These are phyloP conservation scores for Kwoniella mangroviensis DNA, from an alignment of 768 basidiomycete genomes.

Conservation along the genomic window DNA sequence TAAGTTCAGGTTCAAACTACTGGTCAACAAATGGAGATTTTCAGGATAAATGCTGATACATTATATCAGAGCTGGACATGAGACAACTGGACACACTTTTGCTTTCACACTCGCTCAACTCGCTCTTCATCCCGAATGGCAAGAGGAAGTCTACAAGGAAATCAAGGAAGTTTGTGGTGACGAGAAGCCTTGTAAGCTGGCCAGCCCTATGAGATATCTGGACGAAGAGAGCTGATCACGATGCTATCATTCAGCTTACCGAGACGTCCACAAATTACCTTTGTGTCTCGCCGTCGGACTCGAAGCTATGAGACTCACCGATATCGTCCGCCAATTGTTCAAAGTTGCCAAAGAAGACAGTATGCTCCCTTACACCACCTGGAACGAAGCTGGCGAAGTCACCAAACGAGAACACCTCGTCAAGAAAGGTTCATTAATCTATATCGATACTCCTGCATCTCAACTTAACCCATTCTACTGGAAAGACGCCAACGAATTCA, in stretches of 20 bases:
- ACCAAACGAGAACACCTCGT: constrained; percentile 27
- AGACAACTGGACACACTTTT: constrained; percentile 52
- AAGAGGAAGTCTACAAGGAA: constrained; percentile 49
- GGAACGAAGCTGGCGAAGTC: constrained; percentile 30
- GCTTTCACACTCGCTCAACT: constrained; percentile 48
- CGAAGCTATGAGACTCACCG: constrained; percentile 39
- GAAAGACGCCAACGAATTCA: constrained; percentile 14
- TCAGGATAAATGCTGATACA: background rate
- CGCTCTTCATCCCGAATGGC: constrained; percentile 47
- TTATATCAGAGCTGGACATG: constrained; percentile 46
- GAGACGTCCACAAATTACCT: constrained; percentile 31
- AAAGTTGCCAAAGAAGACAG: constrained; percentile 34
- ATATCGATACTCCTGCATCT: constrained; percentile 34
- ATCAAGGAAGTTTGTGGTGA: constrained; percentile 36
- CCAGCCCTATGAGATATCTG: background rate
- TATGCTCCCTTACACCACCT: constrained; percentile 39
- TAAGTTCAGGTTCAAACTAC: background rate
- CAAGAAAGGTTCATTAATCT: constrained; percentile 35
- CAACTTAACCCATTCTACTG: constrained; percentile 37
- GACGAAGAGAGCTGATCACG: background rate
- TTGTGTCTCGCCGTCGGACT: constrained; percentile 28
- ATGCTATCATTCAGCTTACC: constrained; percentile 25
- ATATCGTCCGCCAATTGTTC: constrained; percentile 37
- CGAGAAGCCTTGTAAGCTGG: constrained; percentile 30
- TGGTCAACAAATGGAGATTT: background rate